Base-by-base conservation (phyloP, 768 basidiomycete genomes). In the Termitomyces bulborhizus region DNA sequence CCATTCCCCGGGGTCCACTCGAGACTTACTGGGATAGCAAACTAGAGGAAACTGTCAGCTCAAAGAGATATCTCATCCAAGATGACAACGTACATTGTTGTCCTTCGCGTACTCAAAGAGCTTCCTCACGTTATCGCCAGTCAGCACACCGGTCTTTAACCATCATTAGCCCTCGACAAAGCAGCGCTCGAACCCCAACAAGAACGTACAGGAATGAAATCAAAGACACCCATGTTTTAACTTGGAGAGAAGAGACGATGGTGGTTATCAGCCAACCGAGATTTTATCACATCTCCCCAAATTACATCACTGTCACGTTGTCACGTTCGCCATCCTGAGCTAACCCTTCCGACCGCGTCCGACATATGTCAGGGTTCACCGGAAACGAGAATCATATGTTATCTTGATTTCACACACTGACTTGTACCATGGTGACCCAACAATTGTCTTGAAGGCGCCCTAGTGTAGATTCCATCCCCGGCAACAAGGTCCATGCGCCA, bases 91-190 rank as follows among this genome's bases (percentile, higher is more conserved):
- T 59, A 93, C 96, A 79, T 94, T 77, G 71, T 98, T 68, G 64
- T 85, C 82, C 65, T 88, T 89, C 44, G 95, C 96, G 70, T 96
- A 97, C 63, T 96, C 86, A 69, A 98, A 96, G 68, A 99, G 74
- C 73, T 94, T 95, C 73, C 93, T 85, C 64, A 93, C 90, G 69
- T 98, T 83, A 63, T 95, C 90, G 71, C 96, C 96, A 57, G 93
- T 95, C 69, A 99, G 74, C 58, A 99, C 96, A 61, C 96, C 96
- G 70, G 93, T 79, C 94, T 96, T 65, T 40, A 24, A 55, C 52
- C 16, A 50, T 26, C 36, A 31, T 62, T 27, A 62, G 51, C 54
- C 24, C 21, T 55, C 36, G 46, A 26, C 8, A 8, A 4, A 49
- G 51, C 16, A 51, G 39, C 3, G 46, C 18, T 4, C 13, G 8